Evolutionary conservation across 371 early-diverging fungal species (phyloP), one percentile per base, ranked within the genome.

Genomic region (Enteropsectra breve): DNA sequence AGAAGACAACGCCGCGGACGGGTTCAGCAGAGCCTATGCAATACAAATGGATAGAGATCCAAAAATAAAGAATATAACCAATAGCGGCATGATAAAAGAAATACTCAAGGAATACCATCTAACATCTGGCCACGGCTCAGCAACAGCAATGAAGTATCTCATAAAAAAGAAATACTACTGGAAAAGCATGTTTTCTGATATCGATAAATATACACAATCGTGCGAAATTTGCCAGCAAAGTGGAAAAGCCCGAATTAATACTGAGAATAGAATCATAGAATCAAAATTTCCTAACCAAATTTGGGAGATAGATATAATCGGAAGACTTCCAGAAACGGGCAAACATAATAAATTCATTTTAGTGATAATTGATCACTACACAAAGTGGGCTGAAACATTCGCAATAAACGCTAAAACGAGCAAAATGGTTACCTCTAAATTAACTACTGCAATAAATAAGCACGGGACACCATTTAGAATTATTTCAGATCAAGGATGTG

Each of bases 1-100:
- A 11, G 57, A 62, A 56, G 54, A 62, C 3, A 62, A 62, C 28
- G 3, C 26, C 1, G 62, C 62, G 1, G 62, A 62, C 29, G 62
- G 62, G 2, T 56, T 13, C 23, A 48, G 50, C 26, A 60, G 57
- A 62, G 36, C 36, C 23, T 49, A 46, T 33, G 4, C 1, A 28
- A 32, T 28, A 29, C 26, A 4, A 4, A 49, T 21, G 3, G 8
- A 28, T 38, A 21, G 5, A 30, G 2, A 13, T 15, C 15, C 21
- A 15, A 43, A 43, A 43, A 43, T 43, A 15, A 21, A 15, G 43
- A 21, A 15, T 43, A 21, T 15, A 43, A 21, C 21, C 15, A 21
- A 43, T 21, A 21, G 21, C 15, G 43, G 21, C 43, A 21, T 15
- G 15, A 56, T 6, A 43, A 43, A 43, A 15, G 43, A 15, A 43